Evolutionary conservation across 257 asterid genomes (phyloP).

Genomic region (Ballota nigra): DNA sequence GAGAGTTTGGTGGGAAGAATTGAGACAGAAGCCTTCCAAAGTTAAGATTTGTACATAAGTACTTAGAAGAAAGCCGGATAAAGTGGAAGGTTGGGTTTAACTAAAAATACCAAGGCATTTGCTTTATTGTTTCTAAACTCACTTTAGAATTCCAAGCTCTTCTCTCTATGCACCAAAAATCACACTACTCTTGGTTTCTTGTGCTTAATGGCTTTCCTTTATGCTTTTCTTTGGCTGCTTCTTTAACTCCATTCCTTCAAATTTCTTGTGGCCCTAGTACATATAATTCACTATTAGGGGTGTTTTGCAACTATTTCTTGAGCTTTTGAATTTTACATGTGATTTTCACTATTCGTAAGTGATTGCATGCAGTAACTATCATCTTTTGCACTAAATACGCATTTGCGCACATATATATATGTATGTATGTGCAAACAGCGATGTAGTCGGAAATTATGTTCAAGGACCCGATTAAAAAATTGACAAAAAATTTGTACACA

Average conservation of each 20-base stretch:
- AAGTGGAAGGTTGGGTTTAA: conserved; percentile 47
- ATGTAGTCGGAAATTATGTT: too few relatives aligned
- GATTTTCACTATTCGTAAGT: not conserved
- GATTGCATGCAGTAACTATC: too few relatives aligned
- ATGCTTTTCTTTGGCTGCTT: conserved; percentile 57
- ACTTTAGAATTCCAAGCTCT: conserved; percentile 71
- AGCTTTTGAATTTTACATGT: not conserved
- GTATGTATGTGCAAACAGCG: too few relatives aligned
- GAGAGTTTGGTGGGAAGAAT: conserved; percentile 28
- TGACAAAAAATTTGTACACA: too few relatives aligned
- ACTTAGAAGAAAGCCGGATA: conserved; percentile 51
- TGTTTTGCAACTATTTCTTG: not conserved
- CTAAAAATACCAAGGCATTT: conserved; percentile 39
- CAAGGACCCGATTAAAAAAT: too few relatives aligned
- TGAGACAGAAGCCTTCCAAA: conserved; percentile 45
- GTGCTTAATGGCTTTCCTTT: conserved; percentile 63
- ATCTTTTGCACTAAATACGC: too few relatives aligned
- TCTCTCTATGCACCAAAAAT: conserved; percentile 50
- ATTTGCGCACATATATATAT: too few relatives aligned
- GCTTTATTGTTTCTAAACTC: conserved; percentile 51
- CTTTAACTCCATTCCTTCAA: conserved; percentile 31
- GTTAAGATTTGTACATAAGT: conserved; percentile 52
- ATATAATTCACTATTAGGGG: not conserved
- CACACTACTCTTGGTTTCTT: conserved; percentile 53
- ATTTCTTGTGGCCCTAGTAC: not conserved